Evolutionary conservation across 2,329 filamentous ascomycete species (phyloP).

Genomic region (Sordariomycetes sp.): DNA sequence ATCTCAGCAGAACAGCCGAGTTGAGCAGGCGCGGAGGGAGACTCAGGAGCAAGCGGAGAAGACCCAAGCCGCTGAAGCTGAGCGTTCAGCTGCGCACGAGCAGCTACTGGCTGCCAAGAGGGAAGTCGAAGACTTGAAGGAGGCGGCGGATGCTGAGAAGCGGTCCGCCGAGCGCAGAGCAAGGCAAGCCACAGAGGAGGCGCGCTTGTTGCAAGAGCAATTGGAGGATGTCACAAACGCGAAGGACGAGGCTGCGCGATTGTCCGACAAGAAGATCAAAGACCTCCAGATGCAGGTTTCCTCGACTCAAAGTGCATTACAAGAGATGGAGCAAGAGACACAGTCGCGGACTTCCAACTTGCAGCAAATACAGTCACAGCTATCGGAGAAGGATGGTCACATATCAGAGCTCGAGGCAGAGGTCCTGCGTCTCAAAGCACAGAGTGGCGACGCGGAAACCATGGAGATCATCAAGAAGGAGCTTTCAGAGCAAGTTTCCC

Average conservation of each 20-base stretch:
- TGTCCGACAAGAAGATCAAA: conserved; percentile 42
- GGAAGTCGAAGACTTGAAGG: conserved; percentile 43
- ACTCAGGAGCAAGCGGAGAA: conserved; percentile 79
- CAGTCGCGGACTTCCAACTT: conserved; percentile 46
- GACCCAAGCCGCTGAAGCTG: conserved; percentile 49
- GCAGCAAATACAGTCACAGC: conserved; percentile 53
- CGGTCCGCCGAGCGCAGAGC: conserved; percentile 59
- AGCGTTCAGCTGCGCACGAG: conserved; percentile 37
- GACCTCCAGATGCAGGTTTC: conserved; percentile 45
- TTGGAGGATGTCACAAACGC: conserved; percentile 58
- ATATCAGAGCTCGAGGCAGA: conserved; percentile 73
- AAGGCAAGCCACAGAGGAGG: conserved; percentile 64
- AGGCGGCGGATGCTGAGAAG: conserved; percentile 43
- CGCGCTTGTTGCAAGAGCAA: conserved; percentile 69
- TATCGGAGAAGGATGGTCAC: conserved; percentile 61
- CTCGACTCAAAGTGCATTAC: conserved; percentile 34
- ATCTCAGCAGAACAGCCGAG: conserved; percentile 72
- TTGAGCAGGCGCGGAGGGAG: conserved; percentile 69
- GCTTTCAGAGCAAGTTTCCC: conserved; percentile 82
- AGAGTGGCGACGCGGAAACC: conserved; percentile 79
- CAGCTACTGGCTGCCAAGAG: conserved; percentile 39
- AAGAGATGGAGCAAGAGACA: conserved; percentile 52
- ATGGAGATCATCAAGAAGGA: conserved; percentile 79
- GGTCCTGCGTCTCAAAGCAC: conserved; percentile 73
- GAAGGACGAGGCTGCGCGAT: conserved; percentile 61